These are phyloP conservation scores for Fusarium ambrosium DNA, from an alignment of 2,329 filamentous ascomycete genomes.

Conservation along the genomic window DNA sequence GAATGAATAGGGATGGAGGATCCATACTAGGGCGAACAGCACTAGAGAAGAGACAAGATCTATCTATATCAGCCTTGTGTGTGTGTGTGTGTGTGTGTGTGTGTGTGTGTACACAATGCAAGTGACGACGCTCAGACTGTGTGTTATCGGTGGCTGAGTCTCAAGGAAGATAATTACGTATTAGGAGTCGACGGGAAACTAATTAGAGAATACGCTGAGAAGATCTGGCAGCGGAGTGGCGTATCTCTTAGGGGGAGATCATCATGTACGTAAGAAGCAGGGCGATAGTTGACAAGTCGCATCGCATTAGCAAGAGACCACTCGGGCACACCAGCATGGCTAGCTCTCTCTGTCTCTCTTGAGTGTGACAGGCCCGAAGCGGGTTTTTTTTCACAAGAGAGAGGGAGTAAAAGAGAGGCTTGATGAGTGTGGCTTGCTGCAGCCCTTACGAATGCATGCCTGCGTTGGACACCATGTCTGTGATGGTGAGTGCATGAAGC, in stretches of 20 bases:
- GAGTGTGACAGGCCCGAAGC: neutral
- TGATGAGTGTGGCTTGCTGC: constrained; percentile 5
- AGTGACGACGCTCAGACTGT: neutral
- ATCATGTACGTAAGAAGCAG: constrained; percentile 15
- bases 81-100: neutral
- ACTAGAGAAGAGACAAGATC: constrained; percentile 19
- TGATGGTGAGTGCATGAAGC: constrained; percentile 35
- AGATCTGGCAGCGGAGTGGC: constrained; percentile 3
- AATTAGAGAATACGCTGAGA: neutral
- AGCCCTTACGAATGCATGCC: constrained; percentile 23
- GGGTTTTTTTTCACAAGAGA: neutral
- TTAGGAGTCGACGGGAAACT: neutral
- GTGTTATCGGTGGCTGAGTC: neutral
- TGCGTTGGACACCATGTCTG: constrained; percentile 31
- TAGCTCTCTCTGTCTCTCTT: neutral
- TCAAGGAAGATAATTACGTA: neutral
- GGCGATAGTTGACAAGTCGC: constrained; percentile 12
- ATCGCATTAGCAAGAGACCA: constrained; percentile 10
- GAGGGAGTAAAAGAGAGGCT: neutral
- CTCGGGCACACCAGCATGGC: constrained; percentile 16
- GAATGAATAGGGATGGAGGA: neutral
- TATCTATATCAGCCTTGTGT: neutral
- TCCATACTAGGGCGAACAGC: constrained; percentile 20
- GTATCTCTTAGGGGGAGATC: constrained; percentile 3
- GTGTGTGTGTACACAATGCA: neutral